phyloP scores from a whole-genome alignment of 805 yeast species.

The Monosporozyma aquatica region DNA sequence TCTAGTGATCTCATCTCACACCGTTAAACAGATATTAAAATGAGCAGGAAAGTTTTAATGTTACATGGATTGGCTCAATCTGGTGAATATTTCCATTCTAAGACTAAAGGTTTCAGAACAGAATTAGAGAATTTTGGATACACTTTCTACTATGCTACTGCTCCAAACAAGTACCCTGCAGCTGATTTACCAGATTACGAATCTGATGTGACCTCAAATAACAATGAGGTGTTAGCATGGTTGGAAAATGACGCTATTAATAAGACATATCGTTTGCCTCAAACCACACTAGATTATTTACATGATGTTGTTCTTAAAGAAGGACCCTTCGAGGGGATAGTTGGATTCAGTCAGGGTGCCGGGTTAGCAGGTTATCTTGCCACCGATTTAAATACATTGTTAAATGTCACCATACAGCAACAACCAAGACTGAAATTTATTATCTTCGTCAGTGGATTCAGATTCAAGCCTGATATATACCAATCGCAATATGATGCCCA shows the following conservation, averaged over 20 bases:
- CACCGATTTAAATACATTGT: constrained; percentile 45
- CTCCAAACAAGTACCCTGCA: constrained; percentile 54
- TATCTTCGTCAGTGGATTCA: constrained; percentile 63
- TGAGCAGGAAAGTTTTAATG: constrained; percentile 52
- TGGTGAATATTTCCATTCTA: constrained; percentile 68
- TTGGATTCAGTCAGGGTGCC: constrained; percentile 95
- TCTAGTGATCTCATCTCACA: too few relatives aligned
- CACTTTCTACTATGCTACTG: constrained; percentile 66
- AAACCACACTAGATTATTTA: constrained; percentile 35
- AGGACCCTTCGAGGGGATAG: constrained; percentile 73
- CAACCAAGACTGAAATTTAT: constrained; percentile 56
- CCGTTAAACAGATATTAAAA: too few relatives aligned
- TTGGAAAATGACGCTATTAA: constrained; percentile 41
- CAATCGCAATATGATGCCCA: constrained; percentile 24
- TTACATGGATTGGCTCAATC: constrained; percentile 88
- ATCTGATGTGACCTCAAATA: constrained; percentile 15
- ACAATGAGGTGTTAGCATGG: constrained; percentile 50
- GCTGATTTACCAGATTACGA: constrained; percentile 54
- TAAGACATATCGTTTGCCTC: constrained; percentile 25
- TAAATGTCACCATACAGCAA: constrained; percentile 24
- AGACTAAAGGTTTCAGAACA: constrained; percentile 78
- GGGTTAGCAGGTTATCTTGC: constrained; percentile 66
- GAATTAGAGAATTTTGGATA: constrained; percentile 50
- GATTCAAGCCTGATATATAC: constrained; percentile 26
- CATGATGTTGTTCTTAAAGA: constrained; percentile 42